Base-by-base conservation (phyloP, 768 basidiomycete species). In the Tulasnella sp. region DNA sequence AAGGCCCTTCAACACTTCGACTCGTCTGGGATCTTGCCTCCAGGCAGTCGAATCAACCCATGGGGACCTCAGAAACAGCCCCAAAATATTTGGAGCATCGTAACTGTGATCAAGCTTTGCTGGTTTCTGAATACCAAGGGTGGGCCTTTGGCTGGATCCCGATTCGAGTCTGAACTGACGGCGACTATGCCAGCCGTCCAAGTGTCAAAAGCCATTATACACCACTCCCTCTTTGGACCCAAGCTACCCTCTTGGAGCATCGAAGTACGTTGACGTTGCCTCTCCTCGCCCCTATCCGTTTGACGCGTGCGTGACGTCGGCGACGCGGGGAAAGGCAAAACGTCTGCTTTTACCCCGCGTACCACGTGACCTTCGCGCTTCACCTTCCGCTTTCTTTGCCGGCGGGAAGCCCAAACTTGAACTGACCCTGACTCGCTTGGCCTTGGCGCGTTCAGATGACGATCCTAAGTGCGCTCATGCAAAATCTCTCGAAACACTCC, bases 231-330 rank as follows among this genome's bases (percentile, higher is more conserved):
- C 56, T 93, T 91, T 87, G 97, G 97, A 3, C 96, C 97, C 0
- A 91, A 93, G 62, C 91, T 91, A 83, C 93, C 93, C 84, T 92
- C 93, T 8, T 99, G 97, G 97, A 95, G 96, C 0, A 91, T 96
- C 76, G 93, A 94, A 86, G 95, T 98, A 94, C 97, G 89, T 95
- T 19, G 90, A 90, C n/a, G 91, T 90, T 24, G 42, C 27, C 31
- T 21, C n/a, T 58, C 56, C 14, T 14, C 52, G 14, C 2, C 58
- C 14, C 2, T 73, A 74, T n/a, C 71, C 6, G 58, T 10, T 39
- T 36, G 7, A 34, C 46, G 52, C 6, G n/a, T 27, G 8, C 31
- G 74, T 52, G 52, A 27, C 62, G 31, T 40, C 62, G 75, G 62
- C n/a, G 42, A 40, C 56, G 56, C 56, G 56, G 56, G 56, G 56